Evolutionary conservation across 345 rosid genomes (phyloP).

Genomic region (Acer yangbiense): DNA sequence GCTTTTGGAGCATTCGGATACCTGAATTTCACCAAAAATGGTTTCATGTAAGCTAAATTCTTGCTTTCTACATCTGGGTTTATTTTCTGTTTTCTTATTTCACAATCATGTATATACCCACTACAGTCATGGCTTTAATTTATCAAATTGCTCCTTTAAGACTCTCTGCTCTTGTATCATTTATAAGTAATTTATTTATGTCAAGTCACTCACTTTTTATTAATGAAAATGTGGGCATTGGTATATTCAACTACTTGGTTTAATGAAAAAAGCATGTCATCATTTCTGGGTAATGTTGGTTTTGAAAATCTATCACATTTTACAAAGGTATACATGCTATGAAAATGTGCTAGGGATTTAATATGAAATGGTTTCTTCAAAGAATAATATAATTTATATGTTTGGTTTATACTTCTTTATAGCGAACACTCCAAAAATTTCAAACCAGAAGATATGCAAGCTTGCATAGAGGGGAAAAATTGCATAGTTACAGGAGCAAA

Average conservation of each 20-base stretch:
- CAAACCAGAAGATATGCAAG: slow-evolving; percentile 67
- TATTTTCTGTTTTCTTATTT: neutral
- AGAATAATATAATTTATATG: neutral
- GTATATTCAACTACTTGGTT: too few relatives aligned
- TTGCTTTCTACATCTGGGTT: slow-evolving; percentile 1
- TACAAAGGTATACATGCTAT: too few relatives aligned
- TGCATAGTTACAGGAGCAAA: slow-evolving; percentile 95
- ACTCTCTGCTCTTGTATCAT: too few relatives aligned
- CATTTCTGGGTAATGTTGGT: slow-evolving; percentile 1
- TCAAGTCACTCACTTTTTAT: too few relatives aligned
- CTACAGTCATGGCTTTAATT: too few relatives aligned
- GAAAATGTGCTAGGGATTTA: neutral
- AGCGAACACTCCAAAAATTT: slow-evolving; percentile 81
- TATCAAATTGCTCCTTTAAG: too few relatives aligned
- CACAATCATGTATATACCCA: neutral
- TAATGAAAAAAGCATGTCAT: too few relatives aligned
- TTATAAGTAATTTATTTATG: too few relatives aligned
- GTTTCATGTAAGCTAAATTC: slow-evolving; percentile 59
- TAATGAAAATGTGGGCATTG: too few relatives aligned
- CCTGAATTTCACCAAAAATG: slow-evolving; percentile 79
- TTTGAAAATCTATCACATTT: neutral
- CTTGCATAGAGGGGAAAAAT: slow-evolving; percentile 62
- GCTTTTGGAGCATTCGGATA: slow-evolving; percentile 80
- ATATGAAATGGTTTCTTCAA: neutral
- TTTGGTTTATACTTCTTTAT: slow-evolving; percentile 1